Evolutionary conservation across 2,329 filamentous ascomycete genomes (phyloP), one percentile per base, ranked within the genome.

Genomic region (Talaromyces sp.): DNA sequence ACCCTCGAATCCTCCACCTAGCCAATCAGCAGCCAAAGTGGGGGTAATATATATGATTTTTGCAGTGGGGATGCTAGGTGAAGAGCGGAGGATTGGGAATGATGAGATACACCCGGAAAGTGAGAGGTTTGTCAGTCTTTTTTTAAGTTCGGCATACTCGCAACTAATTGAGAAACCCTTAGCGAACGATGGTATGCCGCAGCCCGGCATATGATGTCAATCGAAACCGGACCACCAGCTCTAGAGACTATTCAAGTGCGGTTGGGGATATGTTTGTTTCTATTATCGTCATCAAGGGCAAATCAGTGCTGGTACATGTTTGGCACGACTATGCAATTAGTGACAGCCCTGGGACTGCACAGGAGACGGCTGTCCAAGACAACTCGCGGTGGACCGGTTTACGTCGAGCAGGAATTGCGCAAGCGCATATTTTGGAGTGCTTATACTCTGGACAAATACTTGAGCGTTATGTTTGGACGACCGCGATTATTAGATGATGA

Each of bases 251-350:
- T 86, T 0, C 86, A 89, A 71, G 85, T 84, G 22, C 78, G 85
- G 33, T 72, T 88, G 0, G 78, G 86, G 1, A 85, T 87, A 68
- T 85, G 85, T 13, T 78, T 87, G 6, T 88, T 87, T 66, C 77
- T 88, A 22, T 77, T 88, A 0, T 83, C 82, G 3, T 86, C 86
- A 0, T 86, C 85, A 0, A 80, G 86, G 0, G 83, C 86, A 69
- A 88, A 87, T 63, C 83, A 86, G 47, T 85, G 84, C 19, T 88
- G 86, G 85, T 87, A 85, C 69, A 77, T 82, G 2, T 88, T 88
- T 70, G 86, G 86, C 0, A 86, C 81, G 2, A 81, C 83, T 0
- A 75, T 85, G 9, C 85, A 86, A 59, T 79, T 87, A 8, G 75
- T 86, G 2, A 86, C 77, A 3, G 78, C 78, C 4, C 67, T 80